Base-by-base conservation (phyloP, 805 yeast genomes). In the Starmerella khaoyaiensis region DNA sequence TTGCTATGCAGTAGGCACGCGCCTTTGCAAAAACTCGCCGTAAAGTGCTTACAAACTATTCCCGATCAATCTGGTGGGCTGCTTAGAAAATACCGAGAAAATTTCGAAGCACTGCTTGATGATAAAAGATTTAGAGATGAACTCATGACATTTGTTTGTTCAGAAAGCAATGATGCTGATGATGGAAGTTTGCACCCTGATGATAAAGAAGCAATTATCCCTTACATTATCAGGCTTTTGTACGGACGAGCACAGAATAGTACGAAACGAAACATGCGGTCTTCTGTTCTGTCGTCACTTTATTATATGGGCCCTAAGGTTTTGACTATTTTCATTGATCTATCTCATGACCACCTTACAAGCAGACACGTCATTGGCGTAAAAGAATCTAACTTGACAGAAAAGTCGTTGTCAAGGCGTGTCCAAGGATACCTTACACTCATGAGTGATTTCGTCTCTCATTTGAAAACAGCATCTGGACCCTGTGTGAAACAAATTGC, bases 221-320 rank as follows among this genome's bases (percentile, higher is more conserved):
- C 93, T 1, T 51, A 80, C 21, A 67, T 84, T 4, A 54, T 84
- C 33, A 62, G 95, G 47, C 76, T 90, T 19, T 61, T 90, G 16
- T 87, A 77, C 57, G 97, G 97, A 7, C 68, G 93, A 40, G 82
- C 84, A 7, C 93, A 82, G 57, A 68, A 76, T 54, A 83, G 82
- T 41, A 69, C 75, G 21, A 80, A 80, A 52, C 69, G 72, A 38
- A 76, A 84, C 22, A 69, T 79, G 46, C 79, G 82, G 45, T 68
- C 55, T 27, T 54, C 63, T 0, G 55, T 57, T 2, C 41, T 63
- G 14, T 44, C 54, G 14, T 54, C 64, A 3, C 45, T 62, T 21
- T 60, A 56, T 35, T 55, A 52, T 27, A 42, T 59, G 16, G 60
- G 56, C 29, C 52, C 53, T 7, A 40, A 61, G 5, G 67, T 72